Conservation (phyloP, 2,329 filamentous ascomycete species). For the Fulvia fulva region DNA sequence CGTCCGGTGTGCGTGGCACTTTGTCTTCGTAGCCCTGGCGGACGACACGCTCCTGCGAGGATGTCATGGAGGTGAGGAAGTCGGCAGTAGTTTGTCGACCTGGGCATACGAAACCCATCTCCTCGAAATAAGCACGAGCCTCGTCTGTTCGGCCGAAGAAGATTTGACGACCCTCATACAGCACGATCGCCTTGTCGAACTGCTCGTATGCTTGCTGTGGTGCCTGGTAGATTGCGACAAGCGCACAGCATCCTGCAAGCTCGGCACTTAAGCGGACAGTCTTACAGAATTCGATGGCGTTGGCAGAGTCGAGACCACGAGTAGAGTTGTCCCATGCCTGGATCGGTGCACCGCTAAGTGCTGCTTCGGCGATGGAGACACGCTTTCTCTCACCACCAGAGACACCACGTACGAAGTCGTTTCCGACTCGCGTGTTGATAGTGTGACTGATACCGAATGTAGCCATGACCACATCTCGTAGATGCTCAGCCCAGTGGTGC, state of each 20-base stretch:
- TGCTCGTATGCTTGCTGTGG: slow-evolving; percentile 65
- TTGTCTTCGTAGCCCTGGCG: slow-evolving; percentile 42
- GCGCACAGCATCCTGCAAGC: slow-evolving; percentile 61
- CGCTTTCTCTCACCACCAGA: slow-evolving; percentile 73
- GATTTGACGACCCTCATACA: slow-evolving; percentile 66
- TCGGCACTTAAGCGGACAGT: slow-evolving; percentile 66
- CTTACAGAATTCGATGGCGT: slow-evolving; percentile 71
- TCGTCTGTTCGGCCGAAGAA: slow-evolving; percentile 63
- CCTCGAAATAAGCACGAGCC: slow-evolving; percentile 65
- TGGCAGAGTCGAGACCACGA: slow-evolving; percentile 69
- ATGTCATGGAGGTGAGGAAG: slow-evolving; percentile 72
- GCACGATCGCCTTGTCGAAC: slow-evolving; percentile 65
- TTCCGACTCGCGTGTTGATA: slow-evolving; percentile 67
- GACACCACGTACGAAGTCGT: slow-evolving; percentile 71
- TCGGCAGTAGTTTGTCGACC: slow-evolving; percentile 69
- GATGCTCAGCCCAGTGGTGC: slow-evolving; percentile 56
- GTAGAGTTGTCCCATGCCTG: slow-evolving; percentile 79
- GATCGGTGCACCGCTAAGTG: slow-evolving; percentile 55
- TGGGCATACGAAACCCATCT: slow-evolving; percentile 70
- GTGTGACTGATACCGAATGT: slow-evolving; percentile 73
- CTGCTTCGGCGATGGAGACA: slow-evolving; percentile 76
- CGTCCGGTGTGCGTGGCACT: slow-evolving; percentile 48
- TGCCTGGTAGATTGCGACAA: slow-evolving; percentile 72
- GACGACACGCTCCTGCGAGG: slow-evolving; percentile 45
- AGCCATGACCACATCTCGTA: slow-evolving; percentile 70